Evolutionary conservation across 2,329 filamentous ascomycete species (phyloP).

Genomic region (Penicillium sp.): DNA sequence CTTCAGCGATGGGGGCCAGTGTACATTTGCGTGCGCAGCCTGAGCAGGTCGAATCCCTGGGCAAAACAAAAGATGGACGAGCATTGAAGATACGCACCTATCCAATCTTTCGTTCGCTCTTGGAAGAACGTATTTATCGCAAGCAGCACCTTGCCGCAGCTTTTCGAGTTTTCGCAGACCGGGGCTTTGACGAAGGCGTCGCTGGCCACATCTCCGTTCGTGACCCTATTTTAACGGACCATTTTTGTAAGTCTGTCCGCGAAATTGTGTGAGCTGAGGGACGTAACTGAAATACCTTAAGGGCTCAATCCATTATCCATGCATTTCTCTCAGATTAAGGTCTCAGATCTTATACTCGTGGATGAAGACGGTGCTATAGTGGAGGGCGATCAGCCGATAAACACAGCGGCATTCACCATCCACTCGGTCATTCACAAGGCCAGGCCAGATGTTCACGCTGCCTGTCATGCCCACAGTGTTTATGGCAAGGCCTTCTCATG

Average conservation of each 20-base stretch:
- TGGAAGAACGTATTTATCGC: slow-evolving; percentile 56
- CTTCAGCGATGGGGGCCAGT: neutral
- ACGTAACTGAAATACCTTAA: neutral
- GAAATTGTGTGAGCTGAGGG: neutral
- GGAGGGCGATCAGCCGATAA: slow-evolving; percentile 39
- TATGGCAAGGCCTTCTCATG: slow-evolving; percentile 40
- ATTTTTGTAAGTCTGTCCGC: slow-evolving; percentile 48
- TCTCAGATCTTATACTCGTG: slow-evolving; percentile 46
- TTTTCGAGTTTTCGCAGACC: slow-evolving; percentile 63
- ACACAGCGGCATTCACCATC: slow-evolving; percentile 47
- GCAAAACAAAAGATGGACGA: neutral
- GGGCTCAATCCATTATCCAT: slow-evolving; percentile 43
- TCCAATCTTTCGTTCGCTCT: slow-evolving; percentile 47
- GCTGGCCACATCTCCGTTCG: slow-evolving; percentile 63
- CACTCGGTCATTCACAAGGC: slow-evolving; percentile 45
- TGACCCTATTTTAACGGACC: slow-evolving; percentile 57
- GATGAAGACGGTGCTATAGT: slow-evolving; percentile 42
- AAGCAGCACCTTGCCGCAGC: slow-evolving; percentile 60
- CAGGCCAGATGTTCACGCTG: slow-evolving; percentile 45
- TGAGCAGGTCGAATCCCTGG: neutral
- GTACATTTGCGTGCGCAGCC: neutral
- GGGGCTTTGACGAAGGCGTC: slow-evolving; percentile 65
- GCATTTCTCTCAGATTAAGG: slow-evolving; percentile 43
- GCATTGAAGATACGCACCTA: neutral
- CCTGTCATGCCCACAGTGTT: slow-evolving; percentile 45